Evolutionary conservation across 2,329 filamentous ascomycete genomes (phyloP).

Genomic region (Fusarium marasasianum): DNA sequence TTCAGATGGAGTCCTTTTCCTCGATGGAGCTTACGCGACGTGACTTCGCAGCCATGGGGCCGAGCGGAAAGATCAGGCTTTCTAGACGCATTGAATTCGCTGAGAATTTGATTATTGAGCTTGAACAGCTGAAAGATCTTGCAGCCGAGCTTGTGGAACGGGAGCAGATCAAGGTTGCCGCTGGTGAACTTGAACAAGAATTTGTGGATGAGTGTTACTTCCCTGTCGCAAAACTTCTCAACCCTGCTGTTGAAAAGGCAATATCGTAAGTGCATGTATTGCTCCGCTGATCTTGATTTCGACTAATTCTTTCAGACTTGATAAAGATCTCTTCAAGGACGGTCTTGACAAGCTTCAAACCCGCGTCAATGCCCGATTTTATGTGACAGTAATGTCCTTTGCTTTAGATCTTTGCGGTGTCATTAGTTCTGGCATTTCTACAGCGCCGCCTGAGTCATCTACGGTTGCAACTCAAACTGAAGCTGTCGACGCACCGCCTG

Average conservation of each 20-base stretch:
- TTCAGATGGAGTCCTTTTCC: conserved; percentile 96
- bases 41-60: conserved; percentile 95
- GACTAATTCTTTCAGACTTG: conserved; percentile 64
- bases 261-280: conserved; percentile 71
- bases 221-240: conserved; percentile 80
- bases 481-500: conserved; percentile 58
- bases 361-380: conserved; percentile 64
- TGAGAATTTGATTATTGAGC: conserved; percentile 76
- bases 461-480: conserved; percentile 45
- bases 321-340: conserved; percentile 68
- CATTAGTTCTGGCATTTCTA: conserved; percentile 63
- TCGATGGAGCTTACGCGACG: conserved; percentile 96
- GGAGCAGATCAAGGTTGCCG: conserved; percentile 80
- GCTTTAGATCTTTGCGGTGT: conserved; percentile 64
- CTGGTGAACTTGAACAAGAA: conserved; percentile 77
- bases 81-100: conserved; percentile 89
- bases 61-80: conserved; percentile 79
- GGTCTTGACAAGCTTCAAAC: conserved; percentile 61
- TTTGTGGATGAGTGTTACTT: conserved; percentile 94
- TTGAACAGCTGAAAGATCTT: conserved; percentile 78
- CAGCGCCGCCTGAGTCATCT: conserved; percentile 42
- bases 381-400: conserved; percentile 67
- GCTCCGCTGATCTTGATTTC: conserved; percentile 26
- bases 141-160: conserved; percentile 77
- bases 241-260: conserved; percentile 82